These are phyloP conservation scores for Clitoria ternatea DNA, from an alignment of 306 rosid genomes.

Conservation along the genomic window DNA sequence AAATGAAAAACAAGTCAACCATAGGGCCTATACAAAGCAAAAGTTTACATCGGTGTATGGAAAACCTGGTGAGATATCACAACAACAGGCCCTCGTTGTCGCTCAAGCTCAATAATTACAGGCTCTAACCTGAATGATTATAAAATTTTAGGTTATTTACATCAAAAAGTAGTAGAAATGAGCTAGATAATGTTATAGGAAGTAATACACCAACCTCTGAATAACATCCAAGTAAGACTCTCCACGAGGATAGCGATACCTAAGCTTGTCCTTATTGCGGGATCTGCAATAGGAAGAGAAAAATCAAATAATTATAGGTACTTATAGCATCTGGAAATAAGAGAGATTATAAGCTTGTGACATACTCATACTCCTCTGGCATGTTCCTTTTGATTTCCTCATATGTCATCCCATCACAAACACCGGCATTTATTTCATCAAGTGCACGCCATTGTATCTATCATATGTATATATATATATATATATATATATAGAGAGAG, in stretches of 20 bases:
- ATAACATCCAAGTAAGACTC: constrained; percentile 98
- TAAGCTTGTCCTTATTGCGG: constrained; percentile 85
- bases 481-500: too few species aligned
- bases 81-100: constrained; percentile 95
- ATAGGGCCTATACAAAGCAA: background rate
- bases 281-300: constrained; percentile 44
- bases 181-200: constrained; percentile 11
- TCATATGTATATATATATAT: too few species aligned
- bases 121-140: constrained; percentile 84
- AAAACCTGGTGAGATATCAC: constrained; percentile 93
- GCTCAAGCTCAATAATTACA: constrained; percentile 94
- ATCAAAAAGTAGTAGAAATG: background rate
- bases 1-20: constrained; percentile 1
- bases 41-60: background rate
- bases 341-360: constrained; percentile 26
- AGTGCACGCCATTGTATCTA: constrained; percentile 99
- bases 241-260: constrained; percentile 97
- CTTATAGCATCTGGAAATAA: background rate
- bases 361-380: constrained; percentile 93
- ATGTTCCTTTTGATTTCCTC: constrained; percentile 93
- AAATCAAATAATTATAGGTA: background rate
- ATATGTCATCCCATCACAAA: constrained; percentile 96
- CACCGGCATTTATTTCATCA: constrained; percentile 92
- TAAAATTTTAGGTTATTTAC: background rate
- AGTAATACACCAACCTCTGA: constrained; percentile 64